These are phyloP conservation scores for Orbilia blumenaviensis DNA, from an alignment of 2,329 filamentous ascomycete genomes.

Conservation along the genomic window DNA sequence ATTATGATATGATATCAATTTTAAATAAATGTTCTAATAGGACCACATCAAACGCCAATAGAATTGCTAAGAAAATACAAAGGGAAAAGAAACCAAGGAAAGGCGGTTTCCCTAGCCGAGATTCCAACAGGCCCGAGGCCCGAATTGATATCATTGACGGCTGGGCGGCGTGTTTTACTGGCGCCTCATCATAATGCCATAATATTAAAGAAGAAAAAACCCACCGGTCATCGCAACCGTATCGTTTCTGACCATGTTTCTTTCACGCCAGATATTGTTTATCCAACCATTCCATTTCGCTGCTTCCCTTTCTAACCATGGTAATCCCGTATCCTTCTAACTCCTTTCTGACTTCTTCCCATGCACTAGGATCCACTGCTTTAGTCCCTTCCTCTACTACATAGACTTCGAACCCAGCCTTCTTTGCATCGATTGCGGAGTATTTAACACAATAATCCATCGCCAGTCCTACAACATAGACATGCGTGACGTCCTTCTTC, in stretches of 20 bases:
- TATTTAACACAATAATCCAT: constrained; percentile 87
- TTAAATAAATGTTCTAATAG: not conserved
- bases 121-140: not conserved
- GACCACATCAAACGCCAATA: not conserved
- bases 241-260: not conserved
- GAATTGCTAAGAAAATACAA: too few species aligned
- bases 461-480: constrained; percentile 86
- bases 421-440: constrained; percentile 79
- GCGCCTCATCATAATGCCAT: not conserved
- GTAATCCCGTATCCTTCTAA: constrained; percentile 70
- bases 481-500: constrained; percentile 72
- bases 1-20: not conserved
- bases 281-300: constrained; percentile 67
- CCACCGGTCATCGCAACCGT: not conserved
- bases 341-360: constrained; percentile 68
- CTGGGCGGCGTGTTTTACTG: too few species aligned
- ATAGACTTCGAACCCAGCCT: constrained; percentile 78
- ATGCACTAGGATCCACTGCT: constrained; percentile 72
- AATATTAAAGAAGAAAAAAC: not conserved
- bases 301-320: constrained; percentile 69
- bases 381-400: constrained; percentile 81
- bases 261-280: not conserved
- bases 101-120: not conserved
- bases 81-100: not conserved
- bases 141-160: too few species aligned